Evolutionary conservation across 352 stramenopile species (phyloP).

Genomic region (Blastocystis sp.): DNA sequence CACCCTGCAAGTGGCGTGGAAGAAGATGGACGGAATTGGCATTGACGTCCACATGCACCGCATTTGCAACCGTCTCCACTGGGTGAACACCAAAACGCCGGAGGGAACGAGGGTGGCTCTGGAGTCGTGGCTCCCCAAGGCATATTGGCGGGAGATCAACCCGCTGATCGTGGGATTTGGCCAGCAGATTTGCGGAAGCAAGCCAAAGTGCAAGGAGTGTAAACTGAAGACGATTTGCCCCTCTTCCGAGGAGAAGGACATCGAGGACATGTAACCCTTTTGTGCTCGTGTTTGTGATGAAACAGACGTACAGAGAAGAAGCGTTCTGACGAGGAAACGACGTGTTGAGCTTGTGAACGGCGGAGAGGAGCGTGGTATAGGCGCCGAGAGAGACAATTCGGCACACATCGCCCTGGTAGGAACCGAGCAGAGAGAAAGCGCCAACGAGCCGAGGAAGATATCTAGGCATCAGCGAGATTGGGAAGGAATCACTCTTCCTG

Average conservation of each 20-base stretch:
- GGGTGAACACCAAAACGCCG: constrained; percentile 86
- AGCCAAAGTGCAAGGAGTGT: constrained; percentile 79
- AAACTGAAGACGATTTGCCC: constrained; percentile 78
- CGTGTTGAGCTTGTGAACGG: constrained; percentile 8
- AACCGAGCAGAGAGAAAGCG: constrained; percentile 3
- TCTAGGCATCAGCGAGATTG: background rate
- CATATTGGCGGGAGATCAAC: constrained; percentile 87
- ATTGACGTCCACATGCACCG: constrained; percentile 95
- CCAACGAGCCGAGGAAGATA: background rate
- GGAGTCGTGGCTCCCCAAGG: constrained; percentile 86
- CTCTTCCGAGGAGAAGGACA: constrained; percentile 72
- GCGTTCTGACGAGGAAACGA: background rate
- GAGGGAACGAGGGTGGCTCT: constrained; percentile 88
- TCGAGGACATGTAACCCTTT: constrained; percentile 38
- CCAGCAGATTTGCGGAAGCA: constrained; percentile 84
- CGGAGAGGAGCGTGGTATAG: constrained; percentile 45
- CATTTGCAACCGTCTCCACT: constrained; percentile 89
- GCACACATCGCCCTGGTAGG: background rate
- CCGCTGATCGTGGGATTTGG: constrained; percentile 89
- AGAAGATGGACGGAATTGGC: constrained; percentile 83
- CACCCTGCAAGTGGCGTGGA: constrained; percentile 86
- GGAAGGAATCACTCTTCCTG: background rate
- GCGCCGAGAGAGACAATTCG: background rate
- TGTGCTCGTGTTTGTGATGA: constrained; percentile 35
- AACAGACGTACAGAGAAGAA: constrained; percentile 18